Conservation (phyloP, 83 land plant genomes). For the Picea mariana region DNA sequence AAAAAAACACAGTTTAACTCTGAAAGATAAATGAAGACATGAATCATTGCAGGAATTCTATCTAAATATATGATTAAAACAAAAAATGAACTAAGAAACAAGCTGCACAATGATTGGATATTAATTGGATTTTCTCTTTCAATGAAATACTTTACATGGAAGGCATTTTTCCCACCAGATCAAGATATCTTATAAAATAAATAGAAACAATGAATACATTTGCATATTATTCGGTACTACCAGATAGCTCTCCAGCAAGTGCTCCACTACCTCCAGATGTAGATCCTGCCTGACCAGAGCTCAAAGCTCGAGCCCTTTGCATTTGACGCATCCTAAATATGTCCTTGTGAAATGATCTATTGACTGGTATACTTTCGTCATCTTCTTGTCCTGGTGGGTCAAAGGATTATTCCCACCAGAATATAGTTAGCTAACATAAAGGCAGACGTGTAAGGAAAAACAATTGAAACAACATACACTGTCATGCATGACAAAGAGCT, state of each 20-base stretch:
- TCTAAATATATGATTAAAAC: too few species aligned
- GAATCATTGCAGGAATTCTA: too few species aligned
- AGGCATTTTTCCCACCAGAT: too few species aligned
- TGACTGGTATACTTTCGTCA: conserved; percentile 57
- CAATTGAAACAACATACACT: background rate
- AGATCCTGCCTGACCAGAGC: conserved; percentile 54
- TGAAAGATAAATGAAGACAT: too few species aligned
- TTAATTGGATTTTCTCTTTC: too few species aligned
- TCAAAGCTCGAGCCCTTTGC: conserved; percentile 38
- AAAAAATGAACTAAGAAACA: too few species aligned
- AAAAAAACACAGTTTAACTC: too few species aligned
- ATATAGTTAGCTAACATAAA: background rate
- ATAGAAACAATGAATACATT: background rate
- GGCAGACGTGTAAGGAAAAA: background rate
- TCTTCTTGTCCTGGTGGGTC: conserved; percentile 59
- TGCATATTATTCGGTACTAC: conserved; percentile 37
- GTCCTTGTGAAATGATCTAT: conserved; percentile 56
- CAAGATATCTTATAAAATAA: too few species aligned
- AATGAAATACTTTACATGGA: too few species aligned
- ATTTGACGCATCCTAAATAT: conserved; percentile 62
- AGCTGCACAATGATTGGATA: too few species aligned
- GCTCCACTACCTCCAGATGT: conserved; percentile 63
- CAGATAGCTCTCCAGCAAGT: conserved; percentile 68
- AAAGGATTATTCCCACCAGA: conserved; percentile 8
- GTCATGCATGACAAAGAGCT: background rate